A percentile compares a stretch with the other conserved stretches of the same genome.
phyloP scores from a whole-genome alignment of 495 filamentous ascomycete species.

The Aspergillus taichungensis region DNA sequence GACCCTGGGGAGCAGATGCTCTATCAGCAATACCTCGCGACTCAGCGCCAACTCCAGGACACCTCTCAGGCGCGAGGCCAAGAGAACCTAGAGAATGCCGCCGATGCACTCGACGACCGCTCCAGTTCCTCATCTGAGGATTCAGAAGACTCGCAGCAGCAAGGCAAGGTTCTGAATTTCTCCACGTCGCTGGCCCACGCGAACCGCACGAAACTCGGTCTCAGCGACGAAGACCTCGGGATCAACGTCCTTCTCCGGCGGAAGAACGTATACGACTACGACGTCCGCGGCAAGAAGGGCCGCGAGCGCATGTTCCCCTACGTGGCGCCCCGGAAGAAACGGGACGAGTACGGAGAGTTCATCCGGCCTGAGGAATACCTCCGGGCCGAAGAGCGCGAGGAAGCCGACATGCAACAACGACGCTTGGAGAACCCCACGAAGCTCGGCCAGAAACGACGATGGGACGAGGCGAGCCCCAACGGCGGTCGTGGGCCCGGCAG shows the following conservation, averaged over 20 bases:
- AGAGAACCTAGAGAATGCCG: slow-evolving; percentile 55
- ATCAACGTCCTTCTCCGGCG: slow-evolving; percentile 85
- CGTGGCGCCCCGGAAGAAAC: slow-evolving; percentile 65
- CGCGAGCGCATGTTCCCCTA: slow-evolving; percentile 90
- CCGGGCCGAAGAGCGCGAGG: slow-evolving; percentile 86
- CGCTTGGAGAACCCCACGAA: slow-evolving; percentile 49
- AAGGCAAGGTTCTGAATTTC: slow-evolving; percentile 85
- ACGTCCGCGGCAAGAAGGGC: slow-evolving; percentile 87
- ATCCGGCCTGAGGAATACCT: slow-evolving; percentile 91
- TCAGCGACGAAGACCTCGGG: slow-evolving; percentile 79
- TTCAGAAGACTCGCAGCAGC: slow-evolving; percentile 71
- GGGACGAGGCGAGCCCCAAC: slow-evolving; percentile 58
- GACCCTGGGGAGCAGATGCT: slow-evolving; percentile 63
- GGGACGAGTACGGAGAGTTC: slow-evolving; percentile 87
- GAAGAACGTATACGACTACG: slow-evolving; percentile 82
- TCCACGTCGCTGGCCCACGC: slow-evolving; percentile 73
- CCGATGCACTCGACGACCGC: slow-evolving; percentile 75
- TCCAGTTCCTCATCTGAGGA: slow-evolving; percentile 81
- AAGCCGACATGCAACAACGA: slow-evolving; percentile 53
- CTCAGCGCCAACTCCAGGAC: slow-evolving; percentile 69
- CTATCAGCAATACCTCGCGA: slow-evolving; percentile 87
- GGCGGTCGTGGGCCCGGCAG: slow-evolving; percentile 28
- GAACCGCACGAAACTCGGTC: slow-evolving; percentile 68
- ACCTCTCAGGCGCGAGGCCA: slow-evolving; percentile 60
- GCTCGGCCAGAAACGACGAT: slow-evolving; percentile 88